Evolutionary conservation across 164 flowering plant genomes (phyloP).

Genomic region (Stephania yunnanensis): DNA sequence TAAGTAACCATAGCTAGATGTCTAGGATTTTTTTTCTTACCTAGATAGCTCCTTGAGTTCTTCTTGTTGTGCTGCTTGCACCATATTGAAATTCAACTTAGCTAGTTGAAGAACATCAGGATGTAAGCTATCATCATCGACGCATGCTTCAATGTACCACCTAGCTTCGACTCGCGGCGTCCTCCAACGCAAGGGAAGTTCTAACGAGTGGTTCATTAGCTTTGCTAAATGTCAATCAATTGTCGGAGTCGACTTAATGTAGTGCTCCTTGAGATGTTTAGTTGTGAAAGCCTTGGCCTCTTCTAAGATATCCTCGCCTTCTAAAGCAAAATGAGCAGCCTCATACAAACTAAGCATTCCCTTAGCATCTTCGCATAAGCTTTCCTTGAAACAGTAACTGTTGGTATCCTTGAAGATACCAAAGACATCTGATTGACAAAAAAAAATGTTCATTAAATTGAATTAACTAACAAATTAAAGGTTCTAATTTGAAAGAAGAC

Average conservation of each 20-base stretch:
- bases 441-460: neutral
- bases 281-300: slow-evolving; percentile 10
- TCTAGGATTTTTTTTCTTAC: too few species aligned
- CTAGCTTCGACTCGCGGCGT: slow-evolving; percentile 15
- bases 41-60: too few species aligned
- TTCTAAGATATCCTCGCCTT: slow-evolving; percentile 16
- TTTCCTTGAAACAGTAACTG: neutral
- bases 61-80: too few species aligned
- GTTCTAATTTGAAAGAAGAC: too few species aligned
- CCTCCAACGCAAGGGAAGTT: slow-evolving; percentile 17
- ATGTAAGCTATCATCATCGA: neutral
- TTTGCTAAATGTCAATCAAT: neutral
- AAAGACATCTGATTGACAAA: neutral
- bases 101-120: slow-evolving; percentile 11
- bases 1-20: too few species aligned
- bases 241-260: too few species aligned
- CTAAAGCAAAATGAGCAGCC: slow-evolving; percentile 17
- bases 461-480: too few species aligned
- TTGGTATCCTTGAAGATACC: neutral
- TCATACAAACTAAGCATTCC: slow-evolving; percentile 17
- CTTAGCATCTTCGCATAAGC: neutral
- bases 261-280: neutral
- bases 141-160: slow-evolving; percentile 4
- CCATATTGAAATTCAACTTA: slow-evolving; percentile 20
- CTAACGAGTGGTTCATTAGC: neutral